Evolutionary conservation across 352 stramenopile species (phyloP), one percentile per base, ranked within the genome.

Genomic region (Peronospora farinosa): DNA sequence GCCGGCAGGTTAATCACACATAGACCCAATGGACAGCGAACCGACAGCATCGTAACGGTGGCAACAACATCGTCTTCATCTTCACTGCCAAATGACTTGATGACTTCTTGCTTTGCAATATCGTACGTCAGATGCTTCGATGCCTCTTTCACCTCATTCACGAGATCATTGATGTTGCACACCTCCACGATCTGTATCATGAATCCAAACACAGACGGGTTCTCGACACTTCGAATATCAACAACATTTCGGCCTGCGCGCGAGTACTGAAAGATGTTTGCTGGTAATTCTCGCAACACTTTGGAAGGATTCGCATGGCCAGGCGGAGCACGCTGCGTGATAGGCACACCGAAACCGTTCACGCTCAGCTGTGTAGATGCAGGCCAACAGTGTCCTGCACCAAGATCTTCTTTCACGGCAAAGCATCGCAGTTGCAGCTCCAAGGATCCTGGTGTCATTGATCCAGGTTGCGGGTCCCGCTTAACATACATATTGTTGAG

Each of bases 1-100:
- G 93, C 93, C 10, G 95, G 92, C 19, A 87, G 70, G 45, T 86
- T 68, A 41, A 98, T 97, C 19, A 89, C 75, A 25, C 82, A 86
- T 12, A 96, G 51, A 0, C 86, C 83, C 8, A 96, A 62, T 3
- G 86, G 86, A 72, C 86, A 96, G 16, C 83, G 81, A n/a, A 95
- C 72, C 8, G 84, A 95, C n/a, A 96, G 68, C 46, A 93, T 80
- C 28, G 86, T 96, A 47, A 79, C 85, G 3, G 80, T 91, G 2
- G 83, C 79, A 31, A 92, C 80, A 16, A 95, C 76, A 7, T 86
- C 84, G 23, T 95, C 86, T 33, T 92, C 78, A 16, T 84, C 81
- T 41, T 84, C 74, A 33, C 72, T 80, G 17, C 78, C 75, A 58
- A 92, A 92, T 32, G 77, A 89, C 41, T 79, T 79, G 56, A 90